Evolutionary conservation across 495 filamentous ascomycete species (phyloP).

Genomic region (Xylaria venustula): DNA sequence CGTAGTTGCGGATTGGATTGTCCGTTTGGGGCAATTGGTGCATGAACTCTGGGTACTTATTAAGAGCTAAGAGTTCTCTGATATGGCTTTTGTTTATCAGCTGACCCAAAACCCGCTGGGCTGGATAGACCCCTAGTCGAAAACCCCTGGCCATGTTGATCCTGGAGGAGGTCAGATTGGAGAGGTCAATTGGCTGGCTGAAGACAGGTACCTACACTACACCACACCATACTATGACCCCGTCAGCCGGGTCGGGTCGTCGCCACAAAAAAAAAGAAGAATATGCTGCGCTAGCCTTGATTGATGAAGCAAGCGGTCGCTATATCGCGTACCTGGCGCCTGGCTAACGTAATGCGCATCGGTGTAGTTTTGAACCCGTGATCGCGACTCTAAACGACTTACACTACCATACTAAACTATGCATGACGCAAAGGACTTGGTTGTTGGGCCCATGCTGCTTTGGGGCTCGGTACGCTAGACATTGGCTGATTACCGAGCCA

Average conservation of each 20-base stretch:
- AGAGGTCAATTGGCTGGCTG: constrained; percentile 1
- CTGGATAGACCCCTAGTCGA: constrained; percentile 8
- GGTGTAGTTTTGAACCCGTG: neutral
- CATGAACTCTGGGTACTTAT: neutral
- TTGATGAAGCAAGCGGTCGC: neutral
- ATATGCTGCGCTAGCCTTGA: neutral
- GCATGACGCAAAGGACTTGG: neutral
- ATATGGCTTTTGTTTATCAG: constrained; percentile 11
- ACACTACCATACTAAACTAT: neutral
- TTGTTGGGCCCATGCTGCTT: neutral
- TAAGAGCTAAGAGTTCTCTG: neutral
- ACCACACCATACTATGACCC: neutral
- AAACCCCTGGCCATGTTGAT: neutral
- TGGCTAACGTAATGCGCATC: neutral
- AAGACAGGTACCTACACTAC: neutral
- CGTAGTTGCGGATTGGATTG: neutral
- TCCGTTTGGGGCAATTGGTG: neutral
- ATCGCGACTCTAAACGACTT: neutral
- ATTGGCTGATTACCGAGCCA: neutral
- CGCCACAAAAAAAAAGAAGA: neutral
- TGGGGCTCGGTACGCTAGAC: neutral
- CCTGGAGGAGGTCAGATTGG: neutral
- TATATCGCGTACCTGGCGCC: neutral
- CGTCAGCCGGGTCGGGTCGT: constrained; percentile 8
- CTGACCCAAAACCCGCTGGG: constrained; percentile 9